A percentile compares a stretch with the other conserved stretches of the same genome.
Conservation (phyloP, 257 asterid genomes). For the Plantago major region DNA sequence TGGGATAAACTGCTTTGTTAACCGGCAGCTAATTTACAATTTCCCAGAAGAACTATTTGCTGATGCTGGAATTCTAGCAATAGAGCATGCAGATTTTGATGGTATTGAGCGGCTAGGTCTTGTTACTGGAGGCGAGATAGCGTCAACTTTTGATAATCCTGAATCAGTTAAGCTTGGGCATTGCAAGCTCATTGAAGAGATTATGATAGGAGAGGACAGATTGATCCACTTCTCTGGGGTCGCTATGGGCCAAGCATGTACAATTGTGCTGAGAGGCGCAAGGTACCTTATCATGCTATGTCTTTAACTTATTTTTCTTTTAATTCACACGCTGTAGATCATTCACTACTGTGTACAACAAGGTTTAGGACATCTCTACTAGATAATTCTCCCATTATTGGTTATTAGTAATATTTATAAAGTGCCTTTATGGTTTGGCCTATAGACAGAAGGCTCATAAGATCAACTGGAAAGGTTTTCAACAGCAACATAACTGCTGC, state of each 20-base stretch:
- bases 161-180: conserved; percentile 95
- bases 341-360: no score
- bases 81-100: conserved; percentile 97
- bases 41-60: conserved; percentile 97
- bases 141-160: conserved; percentile 93
- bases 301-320: not conserved
- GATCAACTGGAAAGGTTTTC: no score
- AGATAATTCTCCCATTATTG: no score
- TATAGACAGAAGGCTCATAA: no score
- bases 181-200: conserved; percentile 90
- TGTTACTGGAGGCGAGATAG: conserved; percentile 93
- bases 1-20: conserved; percentile 92
- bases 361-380: no score
- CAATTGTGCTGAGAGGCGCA: conserved; percentile 90
- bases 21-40: conserved; percentile 90
- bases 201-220: conserved; percentile 98
- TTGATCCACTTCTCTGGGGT: conserved; percentile 96
- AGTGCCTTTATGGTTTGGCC: no score
- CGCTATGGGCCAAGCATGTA: conserved; percentile 97
- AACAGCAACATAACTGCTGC: no score
- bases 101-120: conserved; percentile 89
- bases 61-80: conserved; percentile 91
- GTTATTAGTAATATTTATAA: no score
- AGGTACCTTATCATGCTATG: conserved; percentile 35
- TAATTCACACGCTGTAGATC: no score